Evolutionary conservation across 2,329 filamentous ascomycete species (phyloP), one percentile per base, ranked within the genome.

Genomic region (Rugonectria rugulosa): DNA sequence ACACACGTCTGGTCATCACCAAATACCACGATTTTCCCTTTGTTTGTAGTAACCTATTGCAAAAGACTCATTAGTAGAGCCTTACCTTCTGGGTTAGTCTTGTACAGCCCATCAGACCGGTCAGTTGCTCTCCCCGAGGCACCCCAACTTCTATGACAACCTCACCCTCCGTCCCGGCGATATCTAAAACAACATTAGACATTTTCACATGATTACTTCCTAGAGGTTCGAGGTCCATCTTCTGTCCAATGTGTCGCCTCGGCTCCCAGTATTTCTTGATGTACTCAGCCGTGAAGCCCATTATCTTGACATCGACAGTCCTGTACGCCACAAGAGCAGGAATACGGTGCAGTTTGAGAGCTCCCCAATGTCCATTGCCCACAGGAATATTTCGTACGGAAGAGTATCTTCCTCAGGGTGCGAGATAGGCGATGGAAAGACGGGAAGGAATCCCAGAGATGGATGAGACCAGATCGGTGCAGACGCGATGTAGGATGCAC

Each of bases 61-160:
- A 9, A 15, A 19, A 7, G 31, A n/a, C 5, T 21, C 7, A 5
- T 26, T 17, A 49, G 19, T 14, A 19, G 4, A 20, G 34, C 17
- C 6, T 37, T 19, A n/a, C 20, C 17, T 9, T 9, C 19, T 6
- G 12, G 8, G 6, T 11, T 20, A 10, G 3, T 14, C 4, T 10
- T 20, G 19, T 6, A 56, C 43, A 7, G 9, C 51, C 56, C 56
- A 46, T 51, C 27, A 58, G 10, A 10, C 32, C 51, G 3, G 31
- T 32, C 11, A 55, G n/a, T 23, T 31, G 14, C 3, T 15, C 37
- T 11, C n/a, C 12, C 11, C 26, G 20, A 5, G 32, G n/a, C 10
- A 55, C 41, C 6, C 56, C 56, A 40, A 58, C 47, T 10, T 51
- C 41, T 3, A 19, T 42, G 15, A 58, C 47, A 3, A 37, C 11